Percentiles rank a stretch among this genome's conserved stretches.
phyloP scores from a whole-genome alignment of 306 rosid species.

The Lagenaria siceraria region DNA sequence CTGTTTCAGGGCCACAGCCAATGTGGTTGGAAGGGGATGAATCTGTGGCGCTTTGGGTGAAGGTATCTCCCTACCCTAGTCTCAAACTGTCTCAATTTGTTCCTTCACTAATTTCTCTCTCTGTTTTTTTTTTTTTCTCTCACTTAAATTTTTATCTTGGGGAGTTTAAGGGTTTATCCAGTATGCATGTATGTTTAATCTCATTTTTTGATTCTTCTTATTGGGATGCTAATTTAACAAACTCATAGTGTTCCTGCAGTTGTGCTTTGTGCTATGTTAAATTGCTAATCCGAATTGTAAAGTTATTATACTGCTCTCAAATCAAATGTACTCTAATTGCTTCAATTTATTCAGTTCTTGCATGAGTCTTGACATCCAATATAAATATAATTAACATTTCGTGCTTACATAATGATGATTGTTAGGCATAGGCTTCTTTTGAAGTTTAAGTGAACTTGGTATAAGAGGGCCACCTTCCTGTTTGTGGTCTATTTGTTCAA shows the following conservation, averaged over 20 bases:
- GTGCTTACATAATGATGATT: neutral
- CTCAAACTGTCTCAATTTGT: neutral
- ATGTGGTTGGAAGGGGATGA: constrained; percentile 79
- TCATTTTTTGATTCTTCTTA: neutral
- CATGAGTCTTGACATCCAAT: neutral
- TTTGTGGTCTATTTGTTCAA: neutral
- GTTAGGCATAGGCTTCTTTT: neutral
- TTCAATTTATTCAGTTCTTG: neutral
- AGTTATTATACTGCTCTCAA: neutral
- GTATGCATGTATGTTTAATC: neutral
- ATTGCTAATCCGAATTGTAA: neutral
- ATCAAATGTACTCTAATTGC: neutral
- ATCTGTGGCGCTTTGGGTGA: constrained; percentile 91
- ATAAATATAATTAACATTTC: neutral
- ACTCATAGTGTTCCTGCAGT: neutral
- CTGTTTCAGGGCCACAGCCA: constrained; percentile 61
- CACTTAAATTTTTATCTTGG: too few species aligned
- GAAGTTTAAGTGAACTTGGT: constrained; percentile 1
- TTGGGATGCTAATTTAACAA: neutral
- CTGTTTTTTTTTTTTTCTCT: neutral
- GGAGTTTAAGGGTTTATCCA: neutral
- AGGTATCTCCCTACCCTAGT: constrained; percentile 34
- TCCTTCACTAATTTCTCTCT: neutral
- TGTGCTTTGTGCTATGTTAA: neutral
- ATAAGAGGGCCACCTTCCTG: neutral